phyloP scores from a whole-genome alignment of 1,284 basidiomycete genomes.

The Abortiporus biennis region DNA sequence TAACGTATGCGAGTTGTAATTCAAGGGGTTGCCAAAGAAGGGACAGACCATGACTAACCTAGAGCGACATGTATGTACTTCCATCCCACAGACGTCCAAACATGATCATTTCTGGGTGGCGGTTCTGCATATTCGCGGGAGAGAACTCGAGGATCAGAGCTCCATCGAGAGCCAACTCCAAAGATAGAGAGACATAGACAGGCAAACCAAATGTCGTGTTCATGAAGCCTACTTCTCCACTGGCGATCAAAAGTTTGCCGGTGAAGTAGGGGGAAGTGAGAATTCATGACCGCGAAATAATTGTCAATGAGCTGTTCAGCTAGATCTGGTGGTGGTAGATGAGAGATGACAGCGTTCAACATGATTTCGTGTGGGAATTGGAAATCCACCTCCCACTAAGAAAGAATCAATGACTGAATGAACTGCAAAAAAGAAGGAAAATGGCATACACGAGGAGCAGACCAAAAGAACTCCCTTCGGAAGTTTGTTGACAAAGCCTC shows the following conservation, averaged over 20 bases:
- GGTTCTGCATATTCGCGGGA: conserved; percentile 18
- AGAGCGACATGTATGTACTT: conserved; percentile 8
- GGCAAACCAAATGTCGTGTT: conserved; percentile 39
- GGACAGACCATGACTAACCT: not conserved
- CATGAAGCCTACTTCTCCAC: conserved; percentile 33
- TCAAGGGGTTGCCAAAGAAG: not conserved
- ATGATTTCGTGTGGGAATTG: too few relatives aligned
- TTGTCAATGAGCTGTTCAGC: conserved; percentile 32
- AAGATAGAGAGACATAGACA: conserved; percentile 45
- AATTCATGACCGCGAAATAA: conserved; percentile 40
- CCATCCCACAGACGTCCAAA: conserved; percentile 8
- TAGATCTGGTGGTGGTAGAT: conserved; percentile 1
- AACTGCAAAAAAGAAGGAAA: conserved; percentile 28
- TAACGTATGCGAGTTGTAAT: conserved; percentile 8
- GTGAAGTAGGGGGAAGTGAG: conserved; percentile 43
- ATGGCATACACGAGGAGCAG: conserved; percentile 14
- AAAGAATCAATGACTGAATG: conserved; percentile 16
- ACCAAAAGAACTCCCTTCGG: not conserved
- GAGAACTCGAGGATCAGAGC: conserved; percentile 51
- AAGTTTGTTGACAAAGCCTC: not conserved
- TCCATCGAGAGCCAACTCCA: conserved; percentile 42
- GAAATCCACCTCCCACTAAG: too few relatives aligned
- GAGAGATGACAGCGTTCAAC: not conserved
- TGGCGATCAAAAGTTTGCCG: conserved; percentile 38
- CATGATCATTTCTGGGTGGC: not conserved